Percentiles rank a stretch among this genome's conserved stretches.
Conservation (phyloP, 176 grass and related monocot species). For the Areca catechu region DNA sequence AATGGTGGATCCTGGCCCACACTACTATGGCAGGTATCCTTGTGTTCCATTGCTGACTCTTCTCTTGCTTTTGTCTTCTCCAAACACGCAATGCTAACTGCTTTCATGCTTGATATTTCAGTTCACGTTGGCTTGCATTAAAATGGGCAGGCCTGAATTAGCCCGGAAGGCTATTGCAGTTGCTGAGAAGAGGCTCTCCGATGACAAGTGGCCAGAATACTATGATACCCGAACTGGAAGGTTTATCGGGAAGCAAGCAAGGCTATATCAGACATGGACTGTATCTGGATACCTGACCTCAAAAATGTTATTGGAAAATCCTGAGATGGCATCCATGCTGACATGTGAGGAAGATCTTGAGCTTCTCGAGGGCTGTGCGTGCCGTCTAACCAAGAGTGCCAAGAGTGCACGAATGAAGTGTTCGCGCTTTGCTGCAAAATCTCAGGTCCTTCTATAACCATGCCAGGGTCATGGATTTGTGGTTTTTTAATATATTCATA, state of each 20-base stretch:
- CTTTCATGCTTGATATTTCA: constrained; percentile 22
- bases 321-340: constrained; percentile 11
- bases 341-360: constrained; percentile 13
- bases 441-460: too few species aligned
- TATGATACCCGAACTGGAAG: constrained; percentile 6
- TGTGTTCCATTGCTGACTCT: background rate
- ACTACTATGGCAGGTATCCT: constrained; percentile 82
- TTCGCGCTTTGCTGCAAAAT: too few species aligned
- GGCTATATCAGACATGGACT: background rate
- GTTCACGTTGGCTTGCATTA: constrained; percentile 97
- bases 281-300: too few species aligned
- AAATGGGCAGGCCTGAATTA: constrained; percentile 83
- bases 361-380: too few species aligned
- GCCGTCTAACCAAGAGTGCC: too few species aligned
- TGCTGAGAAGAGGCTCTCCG: constrained; percentile 66
- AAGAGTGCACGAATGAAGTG: too few species aligned
- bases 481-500: background rate
- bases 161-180: constrained; percentile 62
- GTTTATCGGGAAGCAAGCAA: constrained; percentile 16
- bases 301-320: too few species aligned
- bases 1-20: constrained; percentile 99
- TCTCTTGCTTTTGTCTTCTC: background rate
- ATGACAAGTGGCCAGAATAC: constrained; percentile 77
- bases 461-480: background rate
- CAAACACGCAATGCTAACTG: background rate